A percentile compares a stretch with the other conserved stretches of the same genome.
Conservation (phyloP, 2,329 filamentous ascomycete species). For the Stagonosporopsis vannaccii region DNA sequence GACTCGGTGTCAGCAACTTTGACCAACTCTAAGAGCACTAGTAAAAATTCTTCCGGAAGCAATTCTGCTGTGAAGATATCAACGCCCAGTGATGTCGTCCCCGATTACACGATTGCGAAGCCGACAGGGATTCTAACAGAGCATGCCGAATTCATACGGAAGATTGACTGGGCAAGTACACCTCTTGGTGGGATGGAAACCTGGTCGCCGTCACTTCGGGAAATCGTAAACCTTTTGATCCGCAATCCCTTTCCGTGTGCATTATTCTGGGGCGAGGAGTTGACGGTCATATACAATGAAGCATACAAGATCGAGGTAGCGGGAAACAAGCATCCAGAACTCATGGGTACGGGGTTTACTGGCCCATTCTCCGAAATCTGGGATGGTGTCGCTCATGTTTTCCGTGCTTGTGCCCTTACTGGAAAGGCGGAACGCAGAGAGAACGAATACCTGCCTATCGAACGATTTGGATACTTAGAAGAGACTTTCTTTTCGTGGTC, state of each 20-base stretch:
- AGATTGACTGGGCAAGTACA: slow-evolving; percentile 58
- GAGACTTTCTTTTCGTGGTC: slow-evolving; percentile 55
- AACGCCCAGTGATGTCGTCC: slow-evolving; percentile 30
- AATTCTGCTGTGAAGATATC: slow-evolving; percentile 32
- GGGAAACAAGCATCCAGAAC: slow-evolving; percentile 39
- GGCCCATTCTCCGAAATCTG: slow-evolving; percentile 51
- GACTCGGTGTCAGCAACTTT: slow-evolving; percentile 14
- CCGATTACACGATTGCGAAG: slow-evolving; percentile 38
- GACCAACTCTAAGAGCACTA: slow-evolving; percentile 18
- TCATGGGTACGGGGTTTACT: slow-evolving; percentile 43
- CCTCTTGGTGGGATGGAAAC: slow-evolving; percentile 56
- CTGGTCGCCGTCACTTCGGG: slow-evolving; percentile 59
- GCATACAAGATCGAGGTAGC: slow-evolving; percentile 45
- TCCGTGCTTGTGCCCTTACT: slow-evolving; percentile 39
- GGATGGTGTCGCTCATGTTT: slow-evolving; percentile 46
- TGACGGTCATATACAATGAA: slow-evolving; percentile 52
- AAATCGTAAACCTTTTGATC: slow-evolving; percentile 46
- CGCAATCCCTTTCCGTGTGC: slow-evolving; percentile 40
- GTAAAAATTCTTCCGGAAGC: slow-evolving; percentile 26
- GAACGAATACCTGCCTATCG: slow-evolving; percentile 41
- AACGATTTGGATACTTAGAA: slow-evolving; percentile 39
- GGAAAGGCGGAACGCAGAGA: slow-evolving; percentile 37
- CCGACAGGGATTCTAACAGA: slow-evolving; percentile 39
- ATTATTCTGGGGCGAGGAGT: slow-evolving; percentile 53
- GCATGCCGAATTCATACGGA: slow-evolving; percentile 49